Percentiles rank a stretch among this genome's conserved stretches.
These are phyloP conservation scores for Talaromyces sp. DNA, from an alignment of 2,329 filamentous ascomycete genomes.

Conservation along the genomic window DNA sequence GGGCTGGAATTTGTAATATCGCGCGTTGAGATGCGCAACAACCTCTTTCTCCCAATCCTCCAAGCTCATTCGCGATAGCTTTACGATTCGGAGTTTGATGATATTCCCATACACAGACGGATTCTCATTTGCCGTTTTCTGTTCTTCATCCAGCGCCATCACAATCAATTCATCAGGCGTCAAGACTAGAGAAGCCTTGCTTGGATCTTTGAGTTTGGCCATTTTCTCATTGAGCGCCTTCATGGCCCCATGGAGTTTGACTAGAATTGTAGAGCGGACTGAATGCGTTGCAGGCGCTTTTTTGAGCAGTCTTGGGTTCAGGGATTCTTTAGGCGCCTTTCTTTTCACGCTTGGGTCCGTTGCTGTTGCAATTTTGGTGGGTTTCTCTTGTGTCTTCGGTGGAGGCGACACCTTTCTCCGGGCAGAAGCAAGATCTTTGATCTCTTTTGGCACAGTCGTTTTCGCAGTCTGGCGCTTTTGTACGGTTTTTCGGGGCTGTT, in stretches of 20 bases:
- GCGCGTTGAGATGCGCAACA: slow-evolving; percentile 41
- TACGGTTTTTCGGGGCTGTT: background rate
- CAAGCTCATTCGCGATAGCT: slow-evolving; percentile 69
- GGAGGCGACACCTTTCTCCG: slow-evolving; percentile 31
- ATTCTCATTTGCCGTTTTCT: slow-evolving; percentile 66
- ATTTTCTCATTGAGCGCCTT: slow-evolving; percentile 38
- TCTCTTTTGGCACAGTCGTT: slow-evolving; percentile 17
- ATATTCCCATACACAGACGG: slow-evolving; percentile 73
- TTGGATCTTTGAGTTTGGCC: slow-evolving; percentile 28
- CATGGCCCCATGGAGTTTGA: slow-evolving; percentile 45
- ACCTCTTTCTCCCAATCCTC: slow-evolving; percentile 68
- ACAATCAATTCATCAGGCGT: slow-evolving; percentile 43
- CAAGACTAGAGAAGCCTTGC: slow-evolving; percentile 36
- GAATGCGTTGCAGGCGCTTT: slow-evolving; percentile 44
- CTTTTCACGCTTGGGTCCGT: slow-evolving; percentile 24
- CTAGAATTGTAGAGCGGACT: slow-evolving; percentile 41
- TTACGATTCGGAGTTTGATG: slow-evolving; percentile 75
- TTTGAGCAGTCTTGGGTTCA: slow-evolving; percentile 45
- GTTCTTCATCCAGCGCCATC: slow-evolving; percentile 63
- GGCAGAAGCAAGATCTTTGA: slow-evolving; percentile 23
- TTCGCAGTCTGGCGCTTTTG: background rate
- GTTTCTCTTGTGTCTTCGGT: slow-evolving; percentile 18
- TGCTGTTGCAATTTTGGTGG: background rate
- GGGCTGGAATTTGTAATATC: slow-evolving; percentile 34
- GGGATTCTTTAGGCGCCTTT: slow-evolving; percentile 37